Conservation (phyloP, 306 rosid genomes). For the Parietaria judaica region DNA sequence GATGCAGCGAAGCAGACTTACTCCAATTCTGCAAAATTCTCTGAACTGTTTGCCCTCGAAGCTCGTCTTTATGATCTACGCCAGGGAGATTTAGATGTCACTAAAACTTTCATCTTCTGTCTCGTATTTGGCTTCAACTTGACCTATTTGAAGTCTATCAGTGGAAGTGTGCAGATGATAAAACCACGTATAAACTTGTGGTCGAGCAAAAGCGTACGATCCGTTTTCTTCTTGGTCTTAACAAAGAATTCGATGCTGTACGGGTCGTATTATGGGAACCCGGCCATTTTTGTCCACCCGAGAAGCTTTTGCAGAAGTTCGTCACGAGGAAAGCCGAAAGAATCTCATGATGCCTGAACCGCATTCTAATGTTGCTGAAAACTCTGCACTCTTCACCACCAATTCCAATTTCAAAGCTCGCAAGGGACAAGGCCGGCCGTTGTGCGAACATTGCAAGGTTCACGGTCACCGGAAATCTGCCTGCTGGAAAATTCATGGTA, state of each 20-base stretch:
- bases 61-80: too few relatives aligned
- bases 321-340: neutral
- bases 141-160: neutral
- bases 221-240: neutral
- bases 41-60: neutral
- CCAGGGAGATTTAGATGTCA: too few relatives aligned
- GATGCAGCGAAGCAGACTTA: neutral
- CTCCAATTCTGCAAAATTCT: neutral
- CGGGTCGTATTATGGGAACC: neutral
- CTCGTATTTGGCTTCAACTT: neutral
- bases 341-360: neutral
- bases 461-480: neutral
- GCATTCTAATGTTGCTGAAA: neutral
- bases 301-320: neutral
- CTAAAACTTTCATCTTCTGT: neutral
- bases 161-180: neutral
- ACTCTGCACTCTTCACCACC: neutral
- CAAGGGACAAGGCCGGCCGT: neutral
- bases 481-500: neutral
- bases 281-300: neutral
- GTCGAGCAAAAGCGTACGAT: neutral
- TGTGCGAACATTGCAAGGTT: neutral
- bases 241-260: neutral
- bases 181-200: neutral
- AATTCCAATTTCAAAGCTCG: neutral